Percentiles rank a stretch among this genome's conserved stretches.
Conservation (phyloP, 768 basidiomycete species). For the Mycena chlorophos region DNA sequence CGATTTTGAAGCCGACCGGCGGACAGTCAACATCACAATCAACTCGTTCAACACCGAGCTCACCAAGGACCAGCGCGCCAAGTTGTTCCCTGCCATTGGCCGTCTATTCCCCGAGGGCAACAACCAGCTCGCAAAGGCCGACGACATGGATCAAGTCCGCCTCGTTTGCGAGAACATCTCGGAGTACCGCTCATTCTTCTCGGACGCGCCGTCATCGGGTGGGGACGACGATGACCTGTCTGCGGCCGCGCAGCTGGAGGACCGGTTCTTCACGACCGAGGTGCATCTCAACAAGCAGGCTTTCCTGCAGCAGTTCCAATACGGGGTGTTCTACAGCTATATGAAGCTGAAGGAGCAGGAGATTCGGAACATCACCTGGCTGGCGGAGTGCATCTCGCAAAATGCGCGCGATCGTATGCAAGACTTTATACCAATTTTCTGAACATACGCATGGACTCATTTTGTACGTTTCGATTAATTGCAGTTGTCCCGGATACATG, state of each 20-base stretch:
- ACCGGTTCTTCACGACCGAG: conserved; percentile 92
- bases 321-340: conserved; percentile 89
- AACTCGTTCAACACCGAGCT: conserved; percentile 98
- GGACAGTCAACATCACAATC: conserved; percentile 97
- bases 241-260: conserved; percentile 75
- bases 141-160: conserved; percentile 93
- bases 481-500: neutral
- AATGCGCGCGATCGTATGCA: conserved; percentile 94
- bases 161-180: conserved; percentile 81
- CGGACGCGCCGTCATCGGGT: conserved; percentile 42
- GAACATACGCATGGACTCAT: conserved; percentile 23
- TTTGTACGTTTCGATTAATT: conserved; percentile 11
- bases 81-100: conserved; percentile 92
- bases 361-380: conserved; percentile 87
- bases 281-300: conserved; percentile 92
- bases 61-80: conserved; percentile 91
- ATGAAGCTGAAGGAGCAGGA: conserved; percentile 92
- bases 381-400: conserved; percentile 98
- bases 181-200: conserved; percentile 92
- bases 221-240: conserved; percentile 40
- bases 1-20: conserved; percentile 94
- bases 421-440: conserved; percentile 92
- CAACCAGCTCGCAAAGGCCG: conserved; percentile 88
- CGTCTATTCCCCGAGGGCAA: conserved; percentile 95
- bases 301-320: conserved; percentile 96